Base-by-base conservation (phyloP, 2,329 filamentous ascomycete genomes). In the Penicillium brasilianum region DNA sequence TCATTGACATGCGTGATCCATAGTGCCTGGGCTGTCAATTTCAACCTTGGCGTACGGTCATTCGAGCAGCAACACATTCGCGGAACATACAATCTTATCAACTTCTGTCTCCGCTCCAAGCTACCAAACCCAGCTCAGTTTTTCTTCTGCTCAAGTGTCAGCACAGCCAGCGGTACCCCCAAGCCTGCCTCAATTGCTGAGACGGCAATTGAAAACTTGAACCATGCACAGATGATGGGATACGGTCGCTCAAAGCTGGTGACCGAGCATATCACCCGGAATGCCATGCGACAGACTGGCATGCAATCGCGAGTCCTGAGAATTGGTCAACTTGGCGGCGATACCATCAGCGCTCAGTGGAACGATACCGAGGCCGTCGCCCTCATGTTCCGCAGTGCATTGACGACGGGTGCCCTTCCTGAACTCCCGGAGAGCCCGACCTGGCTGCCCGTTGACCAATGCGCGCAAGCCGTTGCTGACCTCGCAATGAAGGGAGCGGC, bases 1-100 rank as follows among this genome's bases (percentile, higher is more conserved):
- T 76, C 82, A 44, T 73, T 80, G 1, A 84, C 83, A 1, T 72
- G 81, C 1, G 78, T 91, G 16, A 81, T 90, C 54, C 87, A 89
- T 69, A 79, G 86, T 3, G 87, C 87, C 14, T 90, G 87, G 87
- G 80, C 84, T 0, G 87, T 89, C 18, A 89, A 89, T 71, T 89
- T 90, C 75, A 83, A 82, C 18, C 77, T 87, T 41, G 81, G 82
- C 3, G 77, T 89, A 0, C 74, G 75, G 39, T 85, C 82, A 56
- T 90, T 89, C 65, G 81, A 81, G 52, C 78, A 80, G 44, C 82
- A 85, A 57, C 82, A 84, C 61, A 82, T 88, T 39, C 75, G 77
- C 2, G 82, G 81, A 32, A 74, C 85, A 13, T 75, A 75, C 13
- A 82, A 86, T 59, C 66, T 77, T 39, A 77, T 80, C 60, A 72